Conservation (phyloP, 1,284 basidiomycete genomes). For the Prillingera fragicola region DNA sequence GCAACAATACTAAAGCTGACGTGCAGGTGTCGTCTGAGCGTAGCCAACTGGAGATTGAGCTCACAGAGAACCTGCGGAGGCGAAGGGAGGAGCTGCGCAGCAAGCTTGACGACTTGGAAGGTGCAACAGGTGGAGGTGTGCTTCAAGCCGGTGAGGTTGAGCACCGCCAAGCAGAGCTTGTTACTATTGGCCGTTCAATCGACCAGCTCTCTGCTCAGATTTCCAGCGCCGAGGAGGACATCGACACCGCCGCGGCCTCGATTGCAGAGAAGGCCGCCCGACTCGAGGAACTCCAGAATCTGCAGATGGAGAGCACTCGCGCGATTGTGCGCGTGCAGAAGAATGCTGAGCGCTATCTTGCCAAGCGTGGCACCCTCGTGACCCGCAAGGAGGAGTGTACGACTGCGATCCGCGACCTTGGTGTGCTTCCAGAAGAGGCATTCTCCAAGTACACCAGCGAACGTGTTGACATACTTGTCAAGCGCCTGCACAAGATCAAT, state of each 20-base stretch:
- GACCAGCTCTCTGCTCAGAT: constrained; percentile 58
- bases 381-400: constrained; percentile 87
- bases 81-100: constrained; percentile 68
- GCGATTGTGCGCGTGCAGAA: constrained; percentile 86
- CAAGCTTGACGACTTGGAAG: constrained; percentile 69
- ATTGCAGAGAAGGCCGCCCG: constrained; percentile 61
- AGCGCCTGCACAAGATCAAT: constrained; percentile 82
- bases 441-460: constrained; percentile 88
- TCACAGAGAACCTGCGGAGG: constrained; percentile 79
- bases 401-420: constrained; percentile 89
- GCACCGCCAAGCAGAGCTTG: constrained; percentile 62
- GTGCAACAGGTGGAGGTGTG: constrained; percentile 57
- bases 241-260: constrained; percentile 59
- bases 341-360: constrained; percentile 86
- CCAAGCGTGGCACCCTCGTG: constrained; percentile 78
- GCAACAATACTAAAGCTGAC: background rate
- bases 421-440: constrained; percentile 93
- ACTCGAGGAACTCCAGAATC: constrained; percentile 70
- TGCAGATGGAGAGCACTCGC: constrained; percentile 78
- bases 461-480: constrained; percentile 76
- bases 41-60: constrained; percentile 81
- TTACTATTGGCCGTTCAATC: constrained; percentile 61
- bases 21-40: constrained; percentile 68
- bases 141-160: constrained; percentile 60
- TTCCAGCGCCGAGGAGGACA: constrained; percentile 57